Percentiles rank a stretch among this genome's conserved stretches.
Conservation (phyloP, 257 asterid genomes). For the Misopates orontium region DNA sequence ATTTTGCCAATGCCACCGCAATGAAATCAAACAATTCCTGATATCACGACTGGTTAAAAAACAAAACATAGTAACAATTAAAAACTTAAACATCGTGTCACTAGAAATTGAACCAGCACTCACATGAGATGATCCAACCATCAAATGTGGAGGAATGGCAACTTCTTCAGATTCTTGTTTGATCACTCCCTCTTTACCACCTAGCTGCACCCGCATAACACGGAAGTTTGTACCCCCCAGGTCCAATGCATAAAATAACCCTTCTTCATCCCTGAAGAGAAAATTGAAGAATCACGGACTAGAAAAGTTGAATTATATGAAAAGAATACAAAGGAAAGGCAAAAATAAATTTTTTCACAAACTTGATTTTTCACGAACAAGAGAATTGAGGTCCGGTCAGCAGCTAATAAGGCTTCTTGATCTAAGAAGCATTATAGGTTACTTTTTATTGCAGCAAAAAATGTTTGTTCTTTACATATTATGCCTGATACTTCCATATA, state of each 20-base stretch:
- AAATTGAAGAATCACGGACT: slow-evolving; percentile 26
- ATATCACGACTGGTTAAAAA: slow-evolving; percentile 11
- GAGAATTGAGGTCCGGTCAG: neutral
- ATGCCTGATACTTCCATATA: too few species aligned
- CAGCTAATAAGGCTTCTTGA: neutral
- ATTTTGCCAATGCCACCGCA: slow-evolving; percentile 61
- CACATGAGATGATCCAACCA: slow-evolving; percentile 80
- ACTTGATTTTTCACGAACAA: neutral
- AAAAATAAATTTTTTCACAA: neutral
- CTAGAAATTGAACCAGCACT: slow-evolving; percentile 32
- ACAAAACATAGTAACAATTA: slow-evolving; percentile 18
- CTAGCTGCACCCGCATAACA: slow-evolving; percentile 73
- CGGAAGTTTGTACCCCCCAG: slow-evolving; percentile 97
- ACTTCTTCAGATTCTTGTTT: slow-evolving; percentile 64
- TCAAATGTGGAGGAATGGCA: slow-evolving; percentile 84
- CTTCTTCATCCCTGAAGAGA: slow-evolving; percentile 62
- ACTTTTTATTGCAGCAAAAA: too few species aligned
- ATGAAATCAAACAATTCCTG: slow-evolving; percentile 82
- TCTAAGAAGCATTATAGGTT: neutral
- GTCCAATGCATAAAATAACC: slow-evolving; percentile 85
- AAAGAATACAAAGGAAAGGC: slow-evolving; percentile 1
- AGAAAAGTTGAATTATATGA: neutral
- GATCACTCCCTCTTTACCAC: slow-evolving; percentile 52
- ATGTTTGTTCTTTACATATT: too few species aligned
- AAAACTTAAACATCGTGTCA: slow-evolving; percentile 2